Evolutionary conservation across 129 eudicot species (phyloP).

Genomic region (Centaurea solstitialis): DNA sequence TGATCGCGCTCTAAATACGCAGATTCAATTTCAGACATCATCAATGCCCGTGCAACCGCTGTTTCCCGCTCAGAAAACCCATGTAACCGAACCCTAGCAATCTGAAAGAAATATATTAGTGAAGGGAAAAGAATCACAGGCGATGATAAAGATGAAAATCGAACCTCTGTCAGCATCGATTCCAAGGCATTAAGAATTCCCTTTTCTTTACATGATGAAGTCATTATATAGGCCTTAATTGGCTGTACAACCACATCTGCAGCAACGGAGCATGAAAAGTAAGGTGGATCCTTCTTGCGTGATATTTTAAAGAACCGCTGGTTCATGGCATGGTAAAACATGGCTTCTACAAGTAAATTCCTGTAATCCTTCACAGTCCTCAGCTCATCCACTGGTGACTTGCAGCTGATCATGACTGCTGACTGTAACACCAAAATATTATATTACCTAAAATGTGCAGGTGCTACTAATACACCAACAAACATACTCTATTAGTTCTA

Average conservation of each 20-base stretch:
- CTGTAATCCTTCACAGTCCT: conserved; percentile 78
- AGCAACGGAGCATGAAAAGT: conserved; percentile 84
- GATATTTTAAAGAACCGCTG: conserved; percentile 89
- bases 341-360: conserved; percentile 75
- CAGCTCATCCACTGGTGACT: conserved; percentile 71
- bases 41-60: conserved; percentile 59
- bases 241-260: conserved; percentile 77
- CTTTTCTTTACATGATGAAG: conserved; percentile 86
- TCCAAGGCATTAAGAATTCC: conserved; percentile 73
- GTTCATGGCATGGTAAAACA: conserved; percentile 87
- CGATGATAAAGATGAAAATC: conserved; percentile 10
- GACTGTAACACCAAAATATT: conserved; percentile 53
- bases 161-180: conserved; percentile 89
- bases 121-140: conserved; percentile 2
- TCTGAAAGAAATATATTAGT: conserved; percentile 53
- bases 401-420: conserved; percentile 89
- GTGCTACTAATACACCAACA: conserved; percentile 11
- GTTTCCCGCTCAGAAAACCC: conserved; percentile 90
- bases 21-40: conserved; percentile 96
- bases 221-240: conserved; percentile 77
- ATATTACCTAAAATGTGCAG: conserved; percentile 8
- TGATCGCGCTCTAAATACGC: conserved; percentile 93
- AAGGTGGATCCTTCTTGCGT: conserved; percentile 83
- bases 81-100: conserved; percentile 79
- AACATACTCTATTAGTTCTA: conserved; percentile 6